phyloP scores from a whole-genome alignment of 2,329 filamentous ascomycete genomes.

The Rutstroemia sydowiana region DNA sequence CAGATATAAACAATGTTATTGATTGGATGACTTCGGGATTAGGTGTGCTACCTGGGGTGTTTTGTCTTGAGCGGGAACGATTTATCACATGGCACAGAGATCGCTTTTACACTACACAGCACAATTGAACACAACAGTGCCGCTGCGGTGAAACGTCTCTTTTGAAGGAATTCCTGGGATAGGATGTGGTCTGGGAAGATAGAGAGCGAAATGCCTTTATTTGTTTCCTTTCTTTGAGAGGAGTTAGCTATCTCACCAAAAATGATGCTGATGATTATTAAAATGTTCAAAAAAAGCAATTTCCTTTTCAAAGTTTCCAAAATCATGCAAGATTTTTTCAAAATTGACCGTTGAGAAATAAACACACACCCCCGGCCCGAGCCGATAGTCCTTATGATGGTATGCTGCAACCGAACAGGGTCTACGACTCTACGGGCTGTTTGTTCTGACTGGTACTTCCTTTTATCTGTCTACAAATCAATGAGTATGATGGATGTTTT shows the following conservation, averaged over 20 bases:
- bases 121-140: constrained; percentile 6
- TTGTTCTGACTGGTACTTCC: background rate
- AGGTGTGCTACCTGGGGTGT: constrained; percentile 7
- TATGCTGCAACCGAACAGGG: background rate
- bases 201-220: background rate
- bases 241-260: background rate
- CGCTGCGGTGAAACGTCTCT: constrained; percentile 7
- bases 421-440: background rate
- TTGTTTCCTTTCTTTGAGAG: background rate
- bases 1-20: background rate
- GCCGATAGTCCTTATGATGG: background rate
- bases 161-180: constrained; percentile 1
- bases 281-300: background rate
- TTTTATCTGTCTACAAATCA: background rate
- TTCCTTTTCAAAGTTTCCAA: background rate
- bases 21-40: background rate
- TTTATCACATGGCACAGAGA: constrained; percentile 12
- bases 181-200: background rate
- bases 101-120: constrained; percentile 1
- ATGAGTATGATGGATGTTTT: background rate
- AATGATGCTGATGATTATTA: background rate
- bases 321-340: background rate
- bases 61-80: constrained; percentile 7
- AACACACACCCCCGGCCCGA: constrained; percentile 1
- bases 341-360: constrained; percentile 2